phyloP scores from a whole-genome alignment of 306 rosid genomes.

The Sophora flavescens region DNA sequence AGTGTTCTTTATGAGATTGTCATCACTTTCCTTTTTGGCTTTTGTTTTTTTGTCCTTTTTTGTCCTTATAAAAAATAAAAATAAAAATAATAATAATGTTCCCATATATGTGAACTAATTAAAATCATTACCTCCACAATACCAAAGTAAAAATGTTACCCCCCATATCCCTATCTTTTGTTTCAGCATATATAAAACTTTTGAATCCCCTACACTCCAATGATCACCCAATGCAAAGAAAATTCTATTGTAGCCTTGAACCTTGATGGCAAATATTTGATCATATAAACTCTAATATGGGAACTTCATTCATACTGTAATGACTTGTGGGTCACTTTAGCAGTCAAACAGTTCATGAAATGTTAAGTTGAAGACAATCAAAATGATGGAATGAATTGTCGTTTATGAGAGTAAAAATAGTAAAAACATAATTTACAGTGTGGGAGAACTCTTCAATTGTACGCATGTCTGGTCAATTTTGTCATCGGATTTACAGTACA shows the following conservation, averaged over 20 bases:
- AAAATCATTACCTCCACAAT: no score
- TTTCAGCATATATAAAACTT: background rate
- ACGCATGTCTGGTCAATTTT: conserved; percentile 51
- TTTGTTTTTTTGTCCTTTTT: no score
- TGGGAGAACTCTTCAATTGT: conserved; percentile 44
- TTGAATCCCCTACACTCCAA: background rate
- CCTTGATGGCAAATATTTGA: conserved; percentile 26
- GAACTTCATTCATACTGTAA: conserved; percentile 29
- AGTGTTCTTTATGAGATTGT: no score
- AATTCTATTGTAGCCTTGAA: background rate
- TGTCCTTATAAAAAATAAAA: no score
- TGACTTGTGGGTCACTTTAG: conserved; percentile 33
- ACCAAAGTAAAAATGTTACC: background rate
- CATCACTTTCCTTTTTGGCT: no score
- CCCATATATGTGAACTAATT: no score
- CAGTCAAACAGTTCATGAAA: conserved; percentile 42
- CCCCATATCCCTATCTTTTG: background rate
- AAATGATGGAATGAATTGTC: conserved; percentile 40
- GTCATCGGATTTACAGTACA: conserved; percentile 41
- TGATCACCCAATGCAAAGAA: background rate
- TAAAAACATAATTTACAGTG: conserved; percentile 13
- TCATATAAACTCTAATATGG: conserved; percentile 27
- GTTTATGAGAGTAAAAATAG: conserved; percentile 48
- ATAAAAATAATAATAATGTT: no score
- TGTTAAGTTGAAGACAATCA: conserved; percentile 18